Base-by-base conservation (phyloP, 176 grass and related monocot species). In the Phoenix dactylifera region DNA sequence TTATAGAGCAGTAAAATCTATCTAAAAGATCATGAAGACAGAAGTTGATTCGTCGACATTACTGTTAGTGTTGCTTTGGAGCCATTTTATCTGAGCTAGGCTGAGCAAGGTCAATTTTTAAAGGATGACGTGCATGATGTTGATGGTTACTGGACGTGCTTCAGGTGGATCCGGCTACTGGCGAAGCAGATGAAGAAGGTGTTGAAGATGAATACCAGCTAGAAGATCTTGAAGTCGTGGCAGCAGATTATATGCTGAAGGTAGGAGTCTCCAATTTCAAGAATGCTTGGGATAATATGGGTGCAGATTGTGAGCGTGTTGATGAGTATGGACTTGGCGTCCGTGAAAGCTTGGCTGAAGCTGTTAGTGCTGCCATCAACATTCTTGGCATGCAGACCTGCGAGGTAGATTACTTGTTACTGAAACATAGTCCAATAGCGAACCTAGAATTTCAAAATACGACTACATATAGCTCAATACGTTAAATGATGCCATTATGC, bases 131-230 rank as follows among this genome's bases (percentile, higher is more conserved):
- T 12, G 32, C 10, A 12, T 44, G 10, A 44, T 44, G 10, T 44
- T 12, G 9, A 44, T 12, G 9, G 35, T 26, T 71, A 53, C 18
- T 82, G 10, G 19, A 1, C 69, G 6, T 55, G 16, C 56, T 75
- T 73, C 73, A 98, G 93, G 93, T 98, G 58, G 93, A 98, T 81
- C 57, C 84, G 19, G 52, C 93, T 18, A 83, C 79, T 26, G 88
- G 93, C 18, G 93, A 98, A 53, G 79, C 75, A 68, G 93, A 98
- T 7, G 93, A 98, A 32, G 93, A 98, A 67, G 93, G 93, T 55
- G 93, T 92, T 59, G 93, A 98, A 67, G 93, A 98, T 15, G 93
- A 98, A 60, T 98, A 98, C 68, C 93, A 98, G 64, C 79, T 98
- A 6, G 88, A 98, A 80, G 93, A 98, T 54, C 63, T 98, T 6